Base-by-base conservation (phyloP, 2,329 filamentous ascomycete genomes). In the Aspergillus quadrilineatus region DNA sequence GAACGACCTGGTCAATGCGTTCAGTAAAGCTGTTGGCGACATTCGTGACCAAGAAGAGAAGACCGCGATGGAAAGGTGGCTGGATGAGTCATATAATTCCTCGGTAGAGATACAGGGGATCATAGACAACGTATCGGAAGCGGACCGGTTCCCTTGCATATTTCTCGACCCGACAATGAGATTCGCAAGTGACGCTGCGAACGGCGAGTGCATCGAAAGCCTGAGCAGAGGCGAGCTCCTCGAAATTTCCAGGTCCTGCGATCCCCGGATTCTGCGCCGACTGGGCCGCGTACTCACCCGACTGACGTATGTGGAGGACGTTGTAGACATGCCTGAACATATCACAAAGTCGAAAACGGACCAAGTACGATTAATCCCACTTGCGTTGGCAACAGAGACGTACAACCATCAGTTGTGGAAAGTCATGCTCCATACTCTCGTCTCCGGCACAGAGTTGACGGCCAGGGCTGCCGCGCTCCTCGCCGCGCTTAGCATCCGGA, bases 241-340 rank as follows among this genome's bases (percentile, higher is more conserved):
- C 1, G 80, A 82, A 54, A 81, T 83, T 56, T 77, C 78, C 6
- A 71, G 80, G 10, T 82, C 79, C 0, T 83, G 80, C 62, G 75
- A 82, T 50, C 70, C 75, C 49, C 70, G 68, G 3, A 78, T 82
- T 48, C 72, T 82, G 1, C 74, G 75, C 10, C 75, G 80, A 0
- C 69, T 83, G 1, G 77, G 80, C 6, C 74, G 71, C 30, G 73
- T 81, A 4, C 68, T 83, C 9, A 80, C 79, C 0, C 74, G 73
- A 4, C 62, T 82, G 4, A 78, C 75, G 1, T 81, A 77, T 58
- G 75, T 77, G 6, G 63, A 69, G 28, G 72, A 72, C 2, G 64
- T 69, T 30, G 67, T 70, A 1, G 74, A 78, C 4, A 66, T 82
- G 22, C 79, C 80, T 0, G 70, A 65, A 0, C 79, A 82, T 51